Base-by-base conservation (phyloP, 1,139 yeast species). In the Yamadazyma jaroonii region DNA sequence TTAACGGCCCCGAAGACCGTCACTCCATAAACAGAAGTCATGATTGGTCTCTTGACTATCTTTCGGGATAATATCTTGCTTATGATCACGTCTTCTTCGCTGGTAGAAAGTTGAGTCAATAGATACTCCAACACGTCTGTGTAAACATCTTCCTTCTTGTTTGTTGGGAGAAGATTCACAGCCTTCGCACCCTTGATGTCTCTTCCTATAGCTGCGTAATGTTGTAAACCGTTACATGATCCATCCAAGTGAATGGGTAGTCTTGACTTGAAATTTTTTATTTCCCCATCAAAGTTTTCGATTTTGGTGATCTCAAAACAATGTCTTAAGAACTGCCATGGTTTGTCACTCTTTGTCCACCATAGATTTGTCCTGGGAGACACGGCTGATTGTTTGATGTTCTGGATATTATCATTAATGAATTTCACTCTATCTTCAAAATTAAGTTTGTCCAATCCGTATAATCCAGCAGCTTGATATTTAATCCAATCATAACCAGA, bases 11-110 rank as follows among this genome's bases (percentile, higher is more conserved):
- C 77, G 45, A 40, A 59, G 3, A 40, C 36, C 0, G 75, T 71
- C 2, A 71, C 76, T 0, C 77, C 77, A 45, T 71, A 71, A 0
- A 71, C 77, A 3, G 70, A 65, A 2, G 77, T 71, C 77, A 71
- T 71, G 2, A 70, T 67, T 2, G 76, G 71, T 37, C 69, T 66
- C 45, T 71, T 71, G 25, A 71, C 56, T 20, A 70, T 47, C 32
- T 66, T 67, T 8, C 77, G 45, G 12, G 53, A 47, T 10, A 68
- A 43, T 4, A 68, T 30, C 1, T 43, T 45, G 7, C 36, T 33
- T 1, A 63, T 50, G 11, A 56, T 25, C 4, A 29, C 15, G 0
- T 62, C 60, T 12, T 48, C 25, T 5, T 33, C 21, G 5, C 36
- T 26, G 3, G 35, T 42, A 2, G 37, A 26, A 1, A 64, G 48